These are phyloP conservation scores for Globisporangium radiosum DNA, from an alignment of 352 stramenopile species.

Conservation along the genomic window DNA sequence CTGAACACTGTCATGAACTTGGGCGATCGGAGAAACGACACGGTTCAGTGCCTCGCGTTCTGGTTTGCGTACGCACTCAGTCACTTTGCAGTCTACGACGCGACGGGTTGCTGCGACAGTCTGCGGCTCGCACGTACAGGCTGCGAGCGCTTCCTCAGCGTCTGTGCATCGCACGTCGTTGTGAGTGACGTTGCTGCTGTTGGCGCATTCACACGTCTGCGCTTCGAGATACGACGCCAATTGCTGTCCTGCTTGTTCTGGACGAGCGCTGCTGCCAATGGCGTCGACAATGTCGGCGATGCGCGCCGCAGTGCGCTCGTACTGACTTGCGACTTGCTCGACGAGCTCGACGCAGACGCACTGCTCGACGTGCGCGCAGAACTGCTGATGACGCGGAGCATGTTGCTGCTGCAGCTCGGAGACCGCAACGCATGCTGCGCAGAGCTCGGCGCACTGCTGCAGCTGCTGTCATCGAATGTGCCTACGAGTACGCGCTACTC, in stretches of 20 bases:
- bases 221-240: slow-evolving; percentile 22
- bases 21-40: background rate
- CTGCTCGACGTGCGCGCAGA: slow-evolving; percentile 10
- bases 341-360: background rate
- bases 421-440: slow-evolving; percentile 12
- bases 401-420: slow-evolving; percentile 32
- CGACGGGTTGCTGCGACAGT: slow-evolving; percentile 33
- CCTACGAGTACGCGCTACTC: slow-evolving; percentile 10
- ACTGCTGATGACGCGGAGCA: slow-evolving; percentile 34
- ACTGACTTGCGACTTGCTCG: background rate
- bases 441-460: slow-evolving; percentile 20
- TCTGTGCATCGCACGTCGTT: slow-evolving; percentile 1
- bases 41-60: slow-evolving; percentile 28
- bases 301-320: background rate
- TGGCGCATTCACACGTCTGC: slow-evolving; percentile 8
- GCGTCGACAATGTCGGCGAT: slow-evolving; percentile 16
- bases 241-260: slow-evolving; percentile 39
- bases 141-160: slow-evolving; percentile 31
- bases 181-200: background rate
- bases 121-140: slow-evolving; percentile 31
- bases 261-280: slow-evolving; percentile 1
- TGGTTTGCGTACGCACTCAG: slow-evolving; percentile 52
- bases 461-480: background rate
- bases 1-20: background rate
- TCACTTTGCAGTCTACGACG: slow-evolving; percentile 48